A percentile compares a stretch with the other conserved stretches of the same genome.
phyloP scores from a whole-genome alignment of 2,329 filamentous ascomycete genomes.

The Neoarthrinium moseri region DNA sequence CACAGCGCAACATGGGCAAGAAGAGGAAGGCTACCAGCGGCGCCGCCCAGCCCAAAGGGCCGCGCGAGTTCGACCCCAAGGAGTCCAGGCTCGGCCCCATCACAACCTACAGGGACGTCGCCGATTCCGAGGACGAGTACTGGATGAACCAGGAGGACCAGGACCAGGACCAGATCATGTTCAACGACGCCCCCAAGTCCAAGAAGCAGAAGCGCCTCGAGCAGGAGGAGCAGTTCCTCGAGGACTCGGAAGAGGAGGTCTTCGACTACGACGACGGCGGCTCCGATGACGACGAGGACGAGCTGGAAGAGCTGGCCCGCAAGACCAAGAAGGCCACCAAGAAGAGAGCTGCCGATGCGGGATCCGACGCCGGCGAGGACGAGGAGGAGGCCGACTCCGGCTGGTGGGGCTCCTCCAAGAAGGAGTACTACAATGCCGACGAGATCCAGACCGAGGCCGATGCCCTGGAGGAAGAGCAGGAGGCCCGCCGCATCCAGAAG shows the following conservation, averaged over 20 bases:
- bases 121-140: constrained; percentile 93
- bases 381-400: constrained; percentile 60
- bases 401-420: constrained; percentile 84
- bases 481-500: constrained; percentile 83
- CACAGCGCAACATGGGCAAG: constrained; percentile 50
- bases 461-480: constrained; percentile 87
- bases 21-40: constrained; percentile 69
- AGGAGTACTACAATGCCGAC: constrained; percentile 93
- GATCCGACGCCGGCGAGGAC: constrained; percentile 45
- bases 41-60: constrained; percentile 43
- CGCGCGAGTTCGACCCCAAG: constrained; percentile 52
- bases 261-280: constrained; percentile 47
- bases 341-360: constrained; percentile 25
- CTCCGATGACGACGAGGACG: constrained; percentile 33
- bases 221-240: constrained; percentile 63
- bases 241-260: constrained; percentile 63
- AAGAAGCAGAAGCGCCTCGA: constrained; percentile 73
- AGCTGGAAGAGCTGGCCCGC: constrained; percentile 50
- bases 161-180: constrained; percentile 82
- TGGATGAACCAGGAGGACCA: constrained; percentile 77
- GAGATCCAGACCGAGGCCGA: constrained; percentile 41
- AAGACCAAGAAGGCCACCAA: constrained; percentile 19
- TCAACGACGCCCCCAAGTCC: constrained; percentile 76
- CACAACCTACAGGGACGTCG: constrained; percentile 76
- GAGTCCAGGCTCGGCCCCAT: constrained; percentile 63